phyloP scores from a whole-genome alignment of 768 basidiomycete species.

The Boletus sp. region DNA sequence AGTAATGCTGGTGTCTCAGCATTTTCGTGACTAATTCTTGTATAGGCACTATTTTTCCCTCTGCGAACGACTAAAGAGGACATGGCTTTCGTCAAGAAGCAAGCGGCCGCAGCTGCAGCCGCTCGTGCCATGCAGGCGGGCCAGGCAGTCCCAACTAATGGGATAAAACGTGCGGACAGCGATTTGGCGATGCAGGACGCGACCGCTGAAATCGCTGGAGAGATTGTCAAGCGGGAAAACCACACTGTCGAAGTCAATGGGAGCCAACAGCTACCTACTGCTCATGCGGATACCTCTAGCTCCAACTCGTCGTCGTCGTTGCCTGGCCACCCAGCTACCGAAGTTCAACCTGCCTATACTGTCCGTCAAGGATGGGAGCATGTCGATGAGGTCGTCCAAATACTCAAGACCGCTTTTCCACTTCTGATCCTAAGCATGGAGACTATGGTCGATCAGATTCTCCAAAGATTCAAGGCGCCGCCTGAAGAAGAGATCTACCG shows the following conservation, averaged over 20 bases:
- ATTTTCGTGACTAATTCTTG: conserved; percentile 6
- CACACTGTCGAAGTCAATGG: conserved; percentile 20
- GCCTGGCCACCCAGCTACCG: conserved; percentile 13
- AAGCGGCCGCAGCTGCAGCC: conserved; percentile 34
- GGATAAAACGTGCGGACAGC: conserved; percentile 30
- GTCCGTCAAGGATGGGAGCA: conserved; percentile 80
- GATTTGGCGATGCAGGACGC: conserved; percentile 30
- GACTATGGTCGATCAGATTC: conserved; percentile 94
- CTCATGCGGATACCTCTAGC: conserved; percentile 18
- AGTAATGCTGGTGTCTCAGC: conserved; percentile 20
- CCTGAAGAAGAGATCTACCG: conserved; percentile 95
- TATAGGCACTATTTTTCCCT: conserved; percentile 91
- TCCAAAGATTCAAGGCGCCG: conserved; percentile 80
- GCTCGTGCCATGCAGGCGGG: conserved; percentile 35
- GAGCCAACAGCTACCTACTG: conserved; percentile 18
- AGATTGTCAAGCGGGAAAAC: conserved; percentile 25
- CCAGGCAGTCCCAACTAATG: conserved; percentile 25
- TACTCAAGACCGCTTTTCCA: conserved; percentile 94
- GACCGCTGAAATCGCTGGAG: conserved; percentile 26
- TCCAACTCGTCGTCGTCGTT: conserved; percentile 9
- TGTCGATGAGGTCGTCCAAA: conserved; percentile 90
- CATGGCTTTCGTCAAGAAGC: conserved; percentile 46
- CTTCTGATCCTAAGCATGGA: conserved; percentile 93
- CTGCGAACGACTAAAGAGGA: conserved; percentile 83
- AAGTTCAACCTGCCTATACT: conserved; percentile 27